Conservation (phyloP, 495 filamentous ascomycete species). For the Hypoxylon cercidicola region DNA sequence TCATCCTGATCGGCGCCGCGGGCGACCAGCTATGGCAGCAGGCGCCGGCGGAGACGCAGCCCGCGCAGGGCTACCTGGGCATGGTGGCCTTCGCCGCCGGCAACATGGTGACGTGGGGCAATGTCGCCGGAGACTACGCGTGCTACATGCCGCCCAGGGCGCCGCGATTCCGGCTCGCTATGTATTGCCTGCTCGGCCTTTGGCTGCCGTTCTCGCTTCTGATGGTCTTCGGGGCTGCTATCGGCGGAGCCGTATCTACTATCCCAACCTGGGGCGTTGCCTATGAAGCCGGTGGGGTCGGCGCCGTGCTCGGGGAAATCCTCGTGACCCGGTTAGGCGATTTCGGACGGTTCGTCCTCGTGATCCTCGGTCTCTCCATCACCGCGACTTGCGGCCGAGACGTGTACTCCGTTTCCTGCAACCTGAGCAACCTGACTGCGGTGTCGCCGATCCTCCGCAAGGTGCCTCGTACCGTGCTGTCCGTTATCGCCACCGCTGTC, state of each 20-base stretch:
- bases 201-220: constrained; percentile 55
- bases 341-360: constrained; percentile 59
- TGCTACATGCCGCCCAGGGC: constrained; percentile 49
- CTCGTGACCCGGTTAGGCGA: constrained; percentile 52
- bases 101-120: constrained; percentile 46
- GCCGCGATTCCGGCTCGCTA: constrained; percentile 45
- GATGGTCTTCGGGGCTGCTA: constrained; percentile 59
- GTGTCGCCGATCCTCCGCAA: constrained; percentile 50
- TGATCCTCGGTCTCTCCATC: constrained; percentile 56
- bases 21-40: constrained; percentile 56
- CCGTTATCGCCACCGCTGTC: constrained; percentile 51
- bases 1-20: constrained; percentile 61
- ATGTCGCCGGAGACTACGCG: constrained; percentile 48
- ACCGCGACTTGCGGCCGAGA: constrained; percentile 53
- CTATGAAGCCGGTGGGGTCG: constrained; percentile 50
- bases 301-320: constrained; percentile 57
- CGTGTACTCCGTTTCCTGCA: constrained; percentile 52
- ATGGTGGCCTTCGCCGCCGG: constrained; percentile 45
- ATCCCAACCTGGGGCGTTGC: constrained; percentile 47
- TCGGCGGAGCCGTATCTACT: constrained; percentile 48
- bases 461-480: constrained; percentile 54
- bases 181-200: constrained; percentile 52
- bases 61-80: constrained; percentile 31
- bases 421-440: constrained; percentile 59
- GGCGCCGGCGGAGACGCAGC: constrained; percentile 8